Conservation (phyloP, 768 basidiomycete species). For the Melanogaster broomeanus region DNA sequence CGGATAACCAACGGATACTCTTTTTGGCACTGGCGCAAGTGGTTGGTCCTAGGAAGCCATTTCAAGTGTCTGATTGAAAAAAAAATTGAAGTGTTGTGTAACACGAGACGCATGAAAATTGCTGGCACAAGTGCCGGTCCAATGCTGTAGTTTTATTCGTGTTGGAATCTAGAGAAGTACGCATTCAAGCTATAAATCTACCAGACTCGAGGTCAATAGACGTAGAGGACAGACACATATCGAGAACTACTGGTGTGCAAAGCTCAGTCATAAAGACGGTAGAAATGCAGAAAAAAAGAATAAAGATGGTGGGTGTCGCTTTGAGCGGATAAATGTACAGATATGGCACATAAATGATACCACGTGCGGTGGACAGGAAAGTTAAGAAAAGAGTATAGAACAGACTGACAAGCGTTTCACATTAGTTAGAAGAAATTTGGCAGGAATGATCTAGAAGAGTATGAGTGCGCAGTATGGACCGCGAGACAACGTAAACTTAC, state of each 20-base stretch:
- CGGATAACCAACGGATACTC: too few relatives aligned
- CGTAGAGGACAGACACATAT: not conserved
- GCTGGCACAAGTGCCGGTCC: too few relatives aligned
- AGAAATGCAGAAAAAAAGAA: not conserved
- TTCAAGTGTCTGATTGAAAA: too few relatives aligned
- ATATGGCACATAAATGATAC: slow-evolving; percentile 10
- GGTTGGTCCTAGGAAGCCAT: too few relatives aligned
- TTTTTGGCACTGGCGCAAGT: too few relatives aligned
- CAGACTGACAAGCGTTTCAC: slow-evolving; percentile 15
- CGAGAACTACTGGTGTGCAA: not conserved
- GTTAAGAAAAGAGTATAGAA: slow-evolving; percentile 13
- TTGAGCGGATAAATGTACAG: slow-evolving; percentile 14
- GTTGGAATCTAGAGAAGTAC: not conserved
- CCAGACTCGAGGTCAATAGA: not conserved
- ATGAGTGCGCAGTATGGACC: not conserved
- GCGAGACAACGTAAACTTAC: slow-evolving; percentile 48
- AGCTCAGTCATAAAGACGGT: not conserved
- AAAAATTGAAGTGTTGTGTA: too few relatives aligned
- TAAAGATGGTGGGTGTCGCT: slow-evolving; percentile 16
- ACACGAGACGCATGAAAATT: too few relatives aligned
- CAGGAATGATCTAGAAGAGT: slow-evolving; percentile 47
- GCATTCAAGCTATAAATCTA: not conserved
- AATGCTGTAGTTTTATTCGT: too few relatives aligned
- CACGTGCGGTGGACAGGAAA: slow-evolving; percentile 8
- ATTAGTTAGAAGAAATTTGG: slow-evolving; percentile 59